Evolutionary conservation across 225 moss, liverwort and hornwort species (phyloP), one percentile per base, ranked within the genome.

Genomic region (Asterella californica): DNA sequence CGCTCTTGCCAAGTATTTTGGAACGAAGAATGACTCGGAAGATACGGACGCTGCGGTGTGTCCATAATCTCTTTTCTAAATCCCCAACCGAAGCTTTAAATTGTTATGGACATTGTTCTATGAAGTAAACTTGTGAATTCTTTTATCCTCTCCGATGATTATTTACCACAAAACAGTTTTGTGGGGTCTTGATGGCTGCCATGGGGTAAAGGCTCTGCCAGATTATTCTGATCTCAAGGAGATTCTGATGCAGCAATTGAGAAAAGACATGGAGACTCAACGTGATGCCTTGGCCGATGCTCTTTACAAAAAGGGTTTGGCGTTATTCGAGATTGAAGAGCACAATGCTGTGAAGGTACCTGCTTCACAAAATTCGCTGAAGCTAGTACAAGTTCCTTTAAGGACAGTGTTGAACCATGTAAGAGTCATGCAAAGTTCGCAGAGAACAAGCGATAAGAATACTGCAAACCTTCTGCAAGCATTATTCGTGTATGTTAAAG

Each of bases 231-330:
- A 74, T 74, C 33, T 45, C n/a, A 49, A 49, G 72, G 55, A 75
- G 65, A 59, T 47, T 70, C 19, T 62, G 74, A 46, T 65, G 79
- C 90, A 97, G 96, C 93, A 91, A 92, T 83, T 92, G 81, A 91
- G 86, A 75, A 97, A 94, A 82, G 94, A 94, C 49, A 94, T 97
- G 97, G 92, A 94, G 62, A 89, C 78, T 66, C 93, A 94, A 82
- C 97, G 94, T 71, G 94, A 97, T 86, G 91, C 93, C 36, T 82
- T 97, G 81, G 94, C 93, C 78, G 92, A 97, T 86, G 94, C 97
- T 48, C 85, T 97, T 81, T 94, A 91, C 85, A 90, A 92, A 75
- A 97, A 94, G 84, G 97, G 92, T 70, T 87, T 97, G 84, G 94
- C 92, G 49, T 82, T 92, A 48, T 46, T 87, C 80, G 84, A 93